Evolutionary conservation across 179 eudicot species (phyloP).

Genomic region (Heliamphora ciliata): DNA sequence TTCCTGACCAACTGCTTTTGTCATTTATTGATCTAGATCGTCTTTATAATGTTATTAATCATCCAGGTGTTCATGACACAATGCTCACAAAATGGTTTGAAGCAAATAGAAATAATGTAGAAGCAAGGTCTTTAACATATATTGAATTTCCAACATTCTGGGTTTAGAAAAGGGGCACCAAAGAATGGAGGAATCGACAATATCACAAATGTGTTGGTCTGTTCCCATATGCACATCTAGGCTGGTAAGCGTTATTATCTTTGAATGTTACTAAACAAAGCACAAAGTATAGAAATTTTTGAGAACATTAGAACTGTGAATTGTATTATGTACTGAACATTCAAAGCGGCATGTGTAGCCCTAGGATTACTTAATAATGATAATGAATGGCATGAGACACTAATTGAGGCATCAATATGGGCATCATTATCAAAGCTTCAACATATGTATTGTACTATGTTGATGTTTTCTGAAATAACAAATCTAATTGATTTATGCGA

Average conservation of each 20-base stretch:
- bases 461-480: not conserved
- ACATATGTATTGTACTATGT: not conserved
- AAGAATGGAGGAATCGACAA: not conserved
- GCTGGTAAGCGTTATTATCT: not conserved
- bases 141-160: not conserved
- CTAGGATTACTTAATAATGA: not conserved
- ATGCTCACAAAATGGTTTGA: not conserved
- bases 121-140: not conserved
- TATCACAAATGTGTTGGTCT: not conserved
- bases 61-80: too few species aligned
- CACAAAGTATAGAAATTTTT: not conserved
- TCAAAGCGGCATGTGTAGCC: not conserved
- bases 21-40: too few species aligned
- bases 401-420: not conserved
- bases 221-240: not conserved
- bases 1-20: too few species aligned
- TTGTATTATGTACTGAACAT: not conserved
- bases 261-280: not conserved
- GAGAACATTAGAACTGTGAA: not conserved
- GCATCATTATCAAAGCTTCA: not conserved
- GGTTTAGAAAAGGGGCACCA: not conserved
- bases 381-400: constrained; percentile 3
- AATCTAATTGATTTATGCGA: not conserved
- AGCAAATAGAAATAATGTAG: not conserved
- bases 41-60: too few species aligned